Conservation (phyloP, 352 stramenopile species). For the Globisporangium mamillatum region DNA sequence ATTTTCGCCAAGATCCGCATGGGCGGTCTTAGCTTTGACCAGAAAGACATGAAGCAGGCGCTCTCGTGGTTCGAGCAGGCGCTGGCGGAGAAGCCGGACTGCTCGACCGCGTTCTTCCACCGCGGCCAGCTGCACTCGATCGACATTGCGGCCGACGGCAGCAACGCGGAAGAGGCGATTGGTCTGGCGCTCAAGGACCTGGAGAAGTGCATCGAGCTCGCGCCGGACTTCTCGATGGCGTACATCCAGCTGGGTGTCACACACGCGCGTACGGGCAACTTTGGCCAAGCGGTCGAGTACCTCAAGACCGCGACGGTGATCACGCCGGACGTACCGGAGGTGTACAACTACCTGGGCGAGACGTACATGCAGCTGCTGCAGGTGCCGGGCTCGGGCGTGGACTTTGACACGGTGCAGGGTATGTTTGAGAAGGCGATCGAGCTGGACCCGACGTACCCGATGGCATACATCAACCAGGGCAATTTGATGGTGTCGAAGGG, state of each 20-base stretch:
- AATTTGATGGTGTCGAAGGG: constrained; percentile 79
- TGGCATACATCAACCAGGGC: constrained; percentile 87
- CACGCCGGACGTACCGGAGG: constrained; percentile 71
- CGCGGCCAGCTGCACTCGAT: constrained; percentile 81
- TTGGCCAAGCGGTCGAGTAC: constrained; percentile 68
- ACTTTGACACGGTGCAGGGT: constrained; percentile 56
- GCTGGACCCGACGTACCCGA: constrained; percentile 77
- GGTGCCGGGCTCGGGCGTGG: constrained; percentile 40
- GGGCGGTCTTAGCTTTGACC: constrained; percentile 78
- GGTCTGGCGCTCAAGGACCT: constrained; percentile 57
- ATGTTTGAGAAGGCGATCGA: constrained; percentile 84
- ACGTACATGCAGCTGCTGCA: constrained; percentile 86
- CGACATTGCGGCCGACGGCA: constrained; percentile 53
- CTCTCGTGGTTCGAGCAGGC: constrained; percentile 78
- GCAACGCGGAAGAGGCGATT: constrained; percentile 51
- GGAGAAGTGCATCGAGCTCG: constrained; percentile 64
- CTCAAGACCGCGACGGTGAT: constrained; percentile 58
- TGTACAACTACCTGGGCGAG: constrained; percentile 87
- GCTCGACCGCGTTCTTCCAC: constrained; percentile 79
- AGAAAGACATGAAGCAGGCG: constrained; percentile 72
- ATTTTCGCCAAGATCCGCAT: constrained; percentile 83
- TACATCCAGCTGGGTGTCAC: constrained; percentile 83
- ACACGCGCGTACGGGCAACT: constrained; percentile 69
- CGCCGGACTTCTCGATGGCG: constrained; percentile 76
- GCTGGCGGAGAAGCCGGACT: constrained; percentile 57